phyloP scores from a whole-genome alignment of 2,329 filamentous ascomycete species.

The Xylariaceae sp. region DNA sequence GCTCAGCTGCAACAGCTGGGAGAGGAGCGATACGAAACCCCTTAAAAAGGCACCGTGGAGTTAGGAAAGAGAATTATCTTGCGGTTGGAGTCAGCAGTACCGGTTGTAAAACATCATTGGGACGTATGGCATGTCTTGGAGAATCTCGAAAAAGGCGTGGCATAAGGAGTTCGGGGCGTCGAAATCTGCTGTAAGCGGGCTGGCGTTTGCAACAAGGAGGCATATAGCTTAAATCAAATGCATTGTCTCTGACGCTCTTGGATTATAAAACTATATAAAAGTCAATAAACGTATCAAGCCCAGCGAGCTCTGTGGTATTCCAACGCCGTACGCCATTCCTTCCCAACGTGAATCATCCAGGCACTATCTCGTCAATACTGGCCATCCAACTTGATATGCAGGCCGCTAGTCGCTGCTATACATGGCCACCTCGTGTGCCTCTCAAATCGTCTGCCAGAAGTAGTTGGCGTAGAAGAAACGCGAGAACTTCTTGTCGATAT shows the following conservation, averaged over 20 bases:
- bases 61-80: background rate
- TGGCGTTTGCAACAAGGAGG: background rate
- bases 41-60: background rate
- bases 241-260: background rate
- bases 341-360: slow-evolving; percentile 16
- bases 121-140: background rate
- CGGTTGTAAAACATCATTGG: background rate
- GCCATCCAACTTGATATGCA: slow-evolving; percentile 4
- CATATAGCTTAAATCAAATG: slow-evolving; percentile 7
- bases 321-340: slow-evolving; percentile 33
- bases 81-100: background rate
- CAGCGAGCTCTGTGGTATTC: slow-evolving; percentile 30
- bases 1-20: background rate
- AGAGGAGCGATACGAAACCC: background rate
- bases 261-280: background rate
- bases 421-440: slow-evolving; percentile 1
- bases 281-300: slow-evolving; percentile 3
- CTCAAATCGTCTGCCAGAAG: slow-evolving; percentile 87
- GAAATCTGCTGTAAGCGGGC: background rate
- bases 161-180: slow-evolving; percentile 8
- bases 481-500: slow-evolving; percentile 91
- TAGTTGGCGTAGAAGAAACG: slow-evolving; percentile 94
- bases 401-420: slow-evolving; percentile 15
- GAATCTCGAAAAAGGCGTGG: background rate
- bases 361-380: slow-evolving; percentile 1